Base-by-base conservation (phyloP, 352 stramenopile species). In the Phytopythium cucurbitacearum region DNA sequence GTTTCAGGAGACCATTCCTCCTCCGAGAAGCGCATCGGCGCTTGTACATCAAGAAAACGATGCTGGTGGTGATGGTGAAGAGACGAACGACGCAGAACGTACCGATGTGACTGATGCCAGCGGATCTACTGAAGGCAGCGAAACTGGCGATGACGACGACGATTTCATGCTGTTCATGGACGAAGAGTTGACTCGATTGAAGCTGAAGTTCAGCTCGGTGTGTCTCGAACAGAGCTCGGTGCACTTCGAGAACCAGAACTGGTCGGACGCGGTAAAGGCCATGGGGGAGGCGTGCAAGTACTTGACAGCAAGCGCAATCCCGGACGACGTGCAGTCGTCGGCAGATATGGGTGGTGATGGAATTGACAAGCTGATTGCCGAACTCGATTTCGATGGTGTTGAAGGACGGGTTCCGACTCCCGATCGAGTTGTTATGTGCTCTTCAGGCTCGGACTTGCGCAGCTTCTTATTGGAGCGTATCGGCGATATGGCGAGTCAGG, bases 181-280 rank as follows among this genome's bases (percentile, higher is more conserved):
- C 32, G 84, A 94, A 65, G 84, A 94, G 59, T 59, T 88, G 28
- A 62, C 57, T 12, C 76, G 84, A 5, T 63, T 94, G 8, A 69
- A 86, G 59, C 58, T 92, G 4, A 94, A 94, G 57, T 87, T 75
- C 51, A 82, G 75, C 33, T 90, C 84, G 7, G 71, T 80, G 11
- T 90, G 71, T 47, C 53, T 94, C 13, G 79, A 89, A 39, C 59
- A 91, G 16, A 64, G 66, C 1, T 67, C 68, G 0, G 48, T 84
- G 15, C 73, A 81, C 41, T 58, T 72, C 16, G 57, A 60, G 8
- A 66, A 64, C 43, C 40, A 59, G 7, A 60, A 70, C 11, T 89
- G 74, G 76, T 37, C 43, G 4, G 60, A 72, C 28, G 75, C 63
- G 0, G 41, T 89, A 1, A 40, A 56, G 3, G 66, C 59, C 11